These are phyloP conservation scores for Neurospora africana DNA, from an alignment of 495 filamentous ascomycete species.

Conservation along the genomic window DNA sequence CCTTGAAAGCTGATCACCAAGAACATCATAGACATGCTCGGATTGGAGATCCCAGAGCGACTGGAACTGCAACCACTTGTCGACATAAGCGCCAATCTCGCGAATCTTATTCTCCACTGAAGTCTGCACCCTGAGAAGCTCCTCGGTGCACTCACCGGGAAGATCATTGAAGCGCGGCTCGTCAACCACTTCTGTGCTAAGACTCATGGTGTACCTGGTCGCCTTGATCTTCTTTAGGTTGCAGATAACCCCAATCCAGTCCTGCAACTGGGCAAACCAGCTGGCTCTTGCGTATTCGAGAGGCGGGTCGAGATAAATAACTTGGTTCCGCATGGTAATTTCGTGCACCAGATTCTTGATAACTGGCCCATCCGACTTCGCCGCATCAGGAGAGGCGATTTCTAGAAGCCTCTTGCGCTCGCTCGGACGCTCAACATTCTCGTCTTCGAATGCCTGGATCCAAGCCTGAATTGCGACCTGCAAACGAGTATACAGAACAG, in stretches of 20 bases:
- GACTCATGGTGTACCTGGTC: conserved; percentile 83
- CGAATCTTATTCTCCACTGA: conserved; percentile 69
- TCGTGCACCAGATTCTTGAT: conserved; percentile 71
- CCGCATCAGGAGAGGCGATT: conserved; percentile 14
- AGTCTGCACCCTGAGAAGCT: conserved; percentile 66
- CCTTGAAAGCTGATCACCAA: conserved; percentile 81
- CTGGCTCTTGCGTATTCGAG: conserved; percentile 83
- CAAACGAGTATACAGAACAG: conserved; percentile 63
- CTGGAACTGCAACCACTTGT: conserved; percentile 98
- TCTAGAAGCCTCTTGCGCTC: conserved; percentile 35
- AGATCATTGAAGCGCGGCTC: conserved; percentile 77
- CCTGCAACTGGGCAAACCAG: conserved; percentile 87
- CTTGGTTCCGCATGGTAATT: conserved; percentile 90
- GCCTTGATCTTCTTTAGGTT: conserved; percentile 88
- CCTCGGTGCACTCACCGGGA: conserved; percentile 66
- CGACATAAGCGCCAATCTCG: conserved; percentile 71
- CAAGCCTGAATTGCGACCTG: conserved; percentile 71
- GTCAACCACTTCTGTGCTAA: conserved; percentile 49
- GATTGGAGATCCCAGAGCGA: conserved; percentile 96
- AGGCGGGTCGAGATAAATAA: conserved; percentile 90
- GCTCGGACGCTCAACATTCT: conserved; percentile 37
- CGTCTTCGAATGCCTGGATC: conserved; percentile 70
- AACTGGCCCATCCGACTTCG: conserved; percentile 40
- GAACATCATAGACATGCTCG: conserved; percentile 81
- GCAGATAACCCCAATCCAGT: conserved; percentile 87